phyloP scores from a whole-genome alignment of 2,329 filamentous ascomycete species.

The Alternaria conjuncta region DNA sequence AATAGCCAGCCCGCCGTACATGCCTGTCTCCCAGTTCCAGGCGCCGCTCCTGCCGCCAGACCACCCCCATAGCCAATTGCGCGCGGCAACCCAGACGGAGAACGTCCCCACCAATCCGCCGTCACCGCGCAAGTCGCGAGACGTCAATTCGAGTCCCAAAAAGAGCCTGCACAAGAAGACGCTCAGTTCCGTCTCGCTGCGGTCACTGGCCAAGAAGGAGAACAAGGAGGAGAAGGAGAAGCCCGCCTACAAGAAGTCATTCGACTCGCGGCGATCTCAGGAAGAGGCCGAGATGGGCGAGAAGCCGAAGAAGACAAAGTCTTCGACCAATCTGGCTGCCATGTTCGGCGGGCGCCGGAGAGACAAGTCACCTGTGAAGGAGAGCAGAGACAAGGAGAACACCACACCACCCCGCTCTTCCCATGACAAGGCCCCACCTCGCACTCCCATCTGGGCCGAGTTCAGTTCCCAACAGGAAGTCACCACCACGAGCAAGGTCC shows the following conservation, averaged over 20 bases:
- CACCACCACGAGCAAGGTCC: conserved; percentile 51
- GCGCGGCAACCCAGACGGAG: conserved; percentile 35
- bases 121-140: conserved; percentile 48
- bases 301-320: conserved; percentile 76
- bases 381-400: conserved; percentile 80
- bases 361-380: conserved; percentile 53
- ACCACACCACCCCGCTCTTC: conserved; percentile 65
- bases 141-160: conserved; percentile 43
- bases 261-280: conserved; percentile 38
- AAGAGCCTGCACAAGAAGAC: conserved; percentile 59
- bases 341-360: conserved; percentile 78
- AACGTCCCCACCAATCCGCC: conserved; percentile 48
- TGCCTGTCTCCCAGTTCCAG: conserved; percentile 32
- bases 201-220: conserved; percentile 57
- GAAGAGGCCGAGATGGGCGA: conserved; percentile 35
- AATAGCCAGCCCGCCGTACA: conserved; percentile 28
- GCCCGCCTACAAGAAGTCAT: conserved; percentile 38
- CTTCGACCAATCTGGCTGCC: conserved; percentile 78
- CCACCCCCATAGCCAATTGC: conserved; percentile 53
- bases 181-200: conserved; percentile 61
- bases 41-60: conserved; percentile 58
- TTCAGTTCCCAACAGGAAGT: conserved; percentile 60
- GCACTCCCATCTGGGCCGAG: conserved; percentile 81
- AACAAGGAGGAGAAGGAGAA: conserved; percentile 21
- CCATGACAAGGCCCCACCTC: conserved; percentile 49